phyloP scores from a whole-genome alignment of 129 eudicot species.

The Dittrichia graveolens region DNA sequence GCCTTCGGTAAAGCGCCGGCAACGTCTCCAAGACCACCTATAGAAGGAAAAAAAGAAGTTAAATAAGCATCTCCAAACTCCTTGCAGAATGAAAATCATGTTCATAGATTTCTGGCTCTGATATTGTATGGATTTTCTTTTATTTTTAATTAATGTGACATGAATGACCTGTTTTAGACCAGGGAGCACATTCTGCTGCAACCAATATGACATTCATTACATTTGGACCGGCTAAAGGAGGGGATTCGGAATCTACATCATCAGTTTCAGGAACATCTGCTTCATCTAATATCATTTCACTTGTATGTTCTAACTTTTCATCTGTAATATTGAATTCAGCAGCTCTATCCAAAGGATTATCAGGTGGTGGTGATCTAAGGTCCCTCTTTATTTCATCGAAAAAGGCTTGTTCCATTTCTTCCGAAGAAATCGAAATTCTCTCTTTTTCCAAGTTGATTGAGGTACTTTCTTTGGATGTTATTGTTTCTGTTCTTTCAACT shows the following conservation, averaged over 20 bases:
- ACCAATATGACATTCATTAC: constrained; percentile 93
- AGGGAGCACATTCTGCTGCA: constrained; percentile 96
- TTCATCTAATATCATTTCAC: constrained; percentile 29
- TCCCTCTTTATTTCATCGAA: constrained; percentile 25
- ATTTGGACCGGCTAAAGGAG: constrained; percentile 85
- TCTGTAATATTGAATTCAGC: constrained; percentile 17
- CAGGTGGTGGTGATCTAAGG: constrained; percentile 16
- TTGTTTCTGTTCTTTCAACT: constrained; percentile 62
- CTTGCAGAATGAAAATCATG: background rate
- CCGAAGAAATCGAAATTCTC: constrained; percentile 6
- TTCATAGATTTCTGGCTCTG: too few species aligned
- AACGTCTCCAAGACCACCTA: constrained; percentile 99
- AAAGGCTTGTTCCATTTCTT: constrained; percentile 32
- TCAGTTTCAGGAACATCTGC: constrained; percentile 37
- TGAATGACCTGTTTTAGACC: constrained; percentile 77
- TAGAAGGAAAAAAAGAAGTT: background rate
- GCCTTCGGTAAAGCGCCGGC: constrained; percentile 98
- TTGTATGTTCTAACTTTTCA: constrained; percentile 37
- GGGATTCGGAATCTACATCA: constrained; percentile 54
- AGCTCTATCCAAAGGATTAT: constrained; percentile 22
- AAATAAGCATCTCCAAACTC: too few species aligned
- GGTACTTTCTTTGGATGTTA: constrained; percentile 50
- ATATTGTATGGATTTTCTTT: too few species aligned
- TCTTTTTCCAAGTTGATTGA: constrained; percentile 35
- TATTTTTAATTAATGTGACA: background rate